Percentiles rank a stretch among this genome's conserved stretches.
phyloP scores from a whole-genome alignment of 768 basidiomycete genomes.

The Boletus bicolor region DNA sequence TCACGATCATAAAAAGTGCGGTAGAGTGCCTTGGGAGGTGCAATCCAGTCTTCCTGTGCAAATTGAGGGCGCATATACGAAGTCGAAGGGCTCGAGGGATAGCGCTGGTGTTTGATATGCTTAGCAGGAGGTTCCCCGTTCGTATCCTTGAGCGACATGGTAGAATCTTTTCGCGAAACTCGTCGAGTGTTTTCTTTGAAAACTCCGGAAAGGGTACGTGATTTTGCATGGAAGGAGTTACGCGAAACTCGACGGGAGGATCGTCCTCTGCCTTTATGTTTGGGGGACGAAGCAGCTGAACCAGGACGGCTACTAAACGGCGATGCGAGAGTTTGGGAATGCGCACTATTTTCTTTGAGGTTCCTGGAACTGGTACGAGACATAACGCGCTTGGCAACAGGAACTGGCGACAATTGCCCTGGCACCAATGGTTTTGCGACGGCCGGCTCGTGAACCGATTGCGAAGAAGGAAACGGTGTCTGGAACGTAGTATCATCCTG shows the following conservation, averaged over 20 bases:
- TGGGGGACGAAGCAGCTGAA: conserved; percentile 39
- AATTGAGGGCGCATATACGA: conserved; percentile 28
- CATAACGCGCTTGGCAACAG: conserved; percentile 31
- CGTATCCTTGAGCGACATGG: conserved; percentile 17
- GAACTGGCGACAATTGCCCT: conserved; percentile 44
- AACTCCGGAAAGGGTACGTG: conserved; percentile 38
- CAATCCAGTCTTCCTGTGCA: conserved; percentile 12
- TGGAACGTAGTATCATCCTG: conserved; percentile 25
- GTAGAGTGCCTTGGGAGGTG: conserved; percentile 9
- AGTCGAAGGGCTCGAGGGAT: conserved; percentile 20
- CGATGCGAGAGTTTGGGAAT: conserved; percentile 36
- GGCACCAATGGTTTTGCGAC: conserved; percentile 21
- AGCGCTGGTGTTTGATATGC: conserved; percentile 18
- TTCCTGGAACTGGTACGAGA: conserved; percentile 41
- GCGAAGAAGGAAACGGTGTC: conserved; percentile 27
- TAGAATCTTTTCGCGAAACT: conserved; percentile 17
- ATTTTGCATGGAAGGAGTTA: conserved; percentile 30
- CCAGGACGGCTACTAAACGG: conserved; percentile 46
- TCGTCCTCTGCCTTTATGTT: conserved; percentile 14
- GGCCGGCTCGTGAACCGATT: conserved; percentile 22
- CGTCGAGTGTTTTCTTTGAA: conserved; percentile 18
- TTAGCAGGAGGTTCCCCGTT: conserved; percentile 5
- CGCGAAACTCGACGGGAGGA: conserved; percentile 15
- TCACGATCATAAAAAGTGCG: not conserved
- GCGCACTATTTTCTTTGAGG: conserved; percentile 38